A percentile compares a stretch with the other conserved stretches of the same genome.
phyloP scores from a whole-genome alignment of 2,329 filamentous ascomycete species.

The Phialemonium atrogriseum region DNA sequence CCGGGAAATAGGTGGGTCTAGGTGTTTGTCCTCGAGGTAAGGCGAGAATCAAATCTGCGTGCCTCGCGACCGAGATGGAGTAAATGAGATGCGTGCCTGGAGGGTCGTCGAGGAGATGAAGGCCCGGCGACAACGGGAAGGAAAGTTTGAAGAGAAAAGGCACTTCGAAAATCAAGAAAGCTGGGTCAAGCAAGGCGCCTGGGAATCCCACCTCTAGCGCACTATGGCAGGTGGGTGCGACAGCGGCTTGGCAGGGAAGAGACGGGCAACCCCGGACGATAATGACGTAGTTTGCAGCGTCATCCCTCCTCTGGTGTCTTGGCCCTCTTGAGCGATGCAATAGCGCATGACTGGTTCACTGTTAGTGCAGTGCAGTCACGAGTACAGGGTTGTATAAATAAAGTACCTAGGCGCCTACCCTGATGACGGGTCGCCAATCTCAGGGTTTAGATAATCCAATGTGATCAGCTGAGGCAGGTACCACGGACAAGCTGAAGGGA shows the following conservation, averaged over 20 bases:
- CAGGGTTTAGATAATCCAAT: too few species aligned
- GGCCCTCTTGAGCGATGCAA: too few species aligned
- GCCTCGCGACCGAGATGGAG: not conserved
- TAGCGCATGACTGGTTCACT: too few species aligned
- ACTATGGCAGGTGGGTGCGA: not conserved
- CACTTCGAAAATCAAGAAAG: not conserved
- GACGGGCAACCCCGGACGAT: not conserved
- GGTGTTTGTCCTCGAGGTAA: too few species aligned
- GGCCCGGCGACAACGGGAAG: not conserved
- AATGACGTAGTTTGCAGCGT: conserved; percentile 3
- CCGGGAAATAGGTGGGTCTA: not conserved
- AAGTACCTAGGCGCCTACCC: too few species aligned
- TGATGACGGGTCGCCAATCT: too few species aligned
- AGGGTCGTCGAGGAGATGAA: not conserved
- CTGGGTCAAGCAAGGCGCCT: not conserved
- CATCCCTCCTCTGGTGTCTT: conserved; percentile 2
- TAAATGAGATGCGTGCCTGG: not conserved
- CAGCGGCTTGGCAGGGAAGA: too few species aligned
- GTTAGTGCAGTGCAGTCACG: too few species aligned
- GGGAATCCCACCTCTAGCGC: not conserved
- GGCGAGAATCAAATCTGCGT: not conserved
- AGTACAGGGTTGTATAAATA: too few species aligned
- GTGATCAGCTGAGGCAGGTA: too few species aligned
- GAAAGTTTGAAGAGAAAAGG: not conserved
- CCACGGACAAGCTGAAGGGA: too few species aligned